Conservation (phyloP, 2,329 filamentous ascomycete genomes). For the Tetracladium maxilliforme region DNA sequence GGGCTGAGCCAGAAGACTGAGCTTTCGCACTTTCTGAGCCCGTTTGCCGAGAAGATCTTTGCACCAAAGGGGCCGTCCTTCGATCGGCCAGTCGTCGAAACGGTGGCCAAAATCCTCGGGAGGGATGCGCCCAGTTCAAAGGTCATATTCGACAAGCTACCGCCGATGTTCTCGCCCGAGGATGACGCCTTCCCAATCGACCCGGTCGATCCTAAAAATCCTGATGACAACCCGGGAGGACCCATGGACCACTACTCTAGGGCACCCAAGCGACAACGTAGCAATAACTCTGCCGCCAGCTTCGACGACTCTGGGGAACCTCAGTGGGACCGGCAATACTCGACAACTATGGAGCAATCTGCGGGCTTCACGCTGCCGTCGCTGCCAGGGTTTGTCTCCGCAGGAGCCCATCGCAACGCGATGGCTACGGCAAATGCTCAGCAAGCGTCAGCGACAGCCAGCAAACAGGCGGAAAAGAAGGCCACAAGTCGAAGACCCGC, state of each 20-base stretch:
- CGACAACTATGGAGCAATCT: constrained; percentile 47
- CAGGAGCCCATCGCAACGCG: constrained; percentile 10
- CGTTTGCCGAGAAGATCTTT: constrained; percentile 33
- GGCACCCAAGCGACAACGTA: constrained; percentile 8
- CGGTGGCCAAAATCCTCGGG: constrained; percentile 62
- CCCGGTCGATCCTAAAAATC: constrained; percentile 5
- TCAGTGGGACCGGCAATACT: constrained; percentile 22
- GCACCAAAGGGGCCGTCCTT: constrained; percentile 54
- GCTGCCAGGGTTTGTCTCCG: constrained; percentile 11
- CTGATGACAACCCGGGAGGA: constrained; percentile 3
- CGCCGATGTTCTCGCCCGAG: constrained; percentile 38
- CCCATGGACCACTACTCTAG: constrained; percentile 1
- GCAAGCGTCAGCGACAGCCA: no score
- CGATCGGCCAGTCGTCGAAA: constrained; percentile 41
- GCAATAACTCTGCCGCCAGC: constrained; percentile 13
- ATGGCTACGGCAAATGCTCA: no score
- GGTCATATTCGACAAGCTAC: constrained; percentile 23
- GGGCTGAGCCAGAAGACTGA: constrained; percentile 46
- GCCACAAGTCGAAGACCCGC: no score
- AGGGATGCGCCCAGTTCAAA: constrained; percentile 35
- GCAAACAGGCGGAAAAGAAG: no score
- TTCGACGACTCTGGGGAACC: constrained; percentile 21
- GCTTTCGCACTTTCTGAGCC: constrained; percentile 58
- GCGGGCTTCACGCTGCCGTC: constrained; percentile 46
- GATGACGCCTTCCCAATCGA: constrained; percentile 50